Conservation (phyloP, 2,329 filamentous ascomycete genomes). For the Cordyceps javanica region DNA sequence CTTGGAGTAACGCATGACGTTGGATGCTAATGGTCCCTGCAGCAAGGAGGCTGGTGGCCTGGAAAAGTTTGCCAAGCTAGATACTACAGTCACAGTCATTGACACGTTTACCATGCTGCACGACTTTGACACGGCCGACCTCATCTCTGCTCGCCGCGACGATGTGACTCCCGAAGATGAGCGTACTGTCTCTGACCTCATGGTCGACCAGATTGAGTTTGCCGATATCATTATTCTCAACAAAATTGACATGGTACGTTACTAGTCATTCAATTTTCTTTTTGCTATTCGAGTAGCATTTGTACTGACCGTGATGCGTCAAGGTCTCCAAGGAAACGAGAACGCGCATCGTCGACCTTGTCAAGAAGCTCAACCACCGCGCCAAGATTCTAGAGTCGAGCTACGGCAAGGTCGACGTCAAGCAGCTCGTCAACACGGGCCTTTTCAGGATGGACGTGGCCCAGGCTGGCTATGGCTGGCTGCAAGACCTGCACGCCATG, state of each 20-base stretch:
- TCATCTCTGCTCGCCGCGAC: conserved; percentile 57
- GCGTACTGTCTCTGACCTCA: conserved; percentile 66
- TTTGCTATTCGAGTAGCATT: not conserved
- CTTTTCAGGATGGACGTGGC: conserved; percentile 60
- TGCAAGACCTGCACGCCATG: conserved; percentile 64
- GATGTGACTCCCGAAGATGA: conserved; percentile 63
- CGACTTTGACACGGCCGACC: conserved; percentile 64
- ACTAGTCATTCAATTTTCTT: not conserved
- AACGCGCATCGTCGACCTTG: conserved; percentile 42
- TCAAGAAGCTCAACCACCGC: conserved; percentile 58
- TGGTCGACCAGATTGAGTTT: conserved; percentile 74
- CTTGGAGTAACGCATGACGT: not conserved
- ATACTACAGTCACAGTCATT: conserved; percentile 67
- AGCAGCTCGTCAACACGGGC: conserved; percentile 58
- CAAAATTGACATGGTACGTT: conserved; percentile 56
- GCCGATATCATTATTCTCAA: conserved; percentile 68
- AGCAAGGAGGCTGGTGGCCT: conserved; percentile 54
- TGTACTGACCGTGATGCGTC: no score
- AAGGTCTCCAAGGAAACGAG: conserved; percentile 35
- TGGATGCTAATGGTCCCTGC: accelerated
- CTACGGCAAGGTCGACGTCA: conserved; percentile 54
- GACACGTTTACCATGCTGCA: conserved; percentile 68
- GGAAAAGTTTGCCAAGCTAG: conserved; percentile 58
- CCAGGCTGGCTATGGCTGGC: conserved; percentile 61
- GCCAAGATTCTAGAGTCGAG: conserved; percentile 58